Percentiles rank a stretch among this genome's conserved stretches.
phyloP scores from a whole-genome alignment of 2,329 filamentous ascomycete species.

The Cordyceps fumosorosea region DNA sequence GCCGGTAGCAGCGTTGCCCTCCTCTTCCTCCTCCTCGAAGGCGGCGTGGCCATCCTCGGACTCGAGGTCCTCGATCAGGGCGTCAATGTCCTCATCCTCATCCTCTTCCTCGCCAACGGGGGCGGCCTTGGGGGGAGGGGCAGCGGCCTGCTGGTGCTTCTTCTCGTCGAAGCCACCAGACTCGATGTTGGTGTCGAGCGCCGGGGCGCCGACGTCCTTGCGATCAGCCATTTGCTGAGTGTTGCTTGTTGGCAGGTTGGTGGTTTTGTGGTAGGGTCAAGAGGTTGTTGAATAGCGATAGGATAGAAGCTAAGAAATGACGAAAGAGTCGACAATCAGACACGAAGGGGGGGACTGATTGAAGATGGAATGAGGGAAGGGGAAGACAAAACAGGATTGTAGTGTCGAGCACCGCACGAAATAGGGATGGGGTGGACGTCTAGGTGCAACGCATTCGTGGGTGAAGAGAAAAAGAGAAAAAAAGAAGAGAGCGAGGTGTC shows the following conservation, averaged over 20 bases:
- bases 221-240: slow-evolving; percentile 47
- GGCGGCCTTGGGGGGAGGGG: slow-evolving; percentile 31
- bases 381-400: slow-evolving; percentile 20
- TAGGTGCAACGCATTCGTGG: slow-evolving; percentile 44
- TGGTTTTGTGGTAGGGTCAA: slow-evolving; percentile 1
- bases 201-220: slow-evolving; percentile 45
- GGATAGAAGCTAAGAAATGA: background rate
- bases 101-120: slow-evolving; percentile 61
- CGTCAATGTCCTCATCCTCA: slow-evolving; percentile 73
- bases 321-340: slow-evolving; percentile 12
- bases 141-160: slow-evolving; percentile 32
- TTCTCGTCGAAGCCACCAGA: slow-evolving; percentile 62
- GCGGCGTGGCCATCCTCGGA: slow-evolving; percentile 66
- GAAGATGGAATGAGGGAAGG: slow-evolving; percentile 21
- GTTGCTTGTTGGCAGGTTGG: slow-evolving; percentile 2
- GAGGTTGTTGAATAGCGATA: background rate
- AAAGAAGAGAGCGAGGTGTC: slow-evolving; percentile 23
- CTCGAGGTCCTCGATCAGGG: slow-evolving; percentile 81
- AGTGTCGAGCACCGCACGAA: slow-evolving; percentile 43
- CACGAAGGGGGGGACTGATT: slow-evolving; percentile 16
- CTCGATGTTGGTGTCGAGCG: slow-evolving; percentile 59
- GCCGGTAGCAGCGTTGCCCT: slow-evolving; percentile 45
- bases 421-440: slow-evolving; percentile 33
- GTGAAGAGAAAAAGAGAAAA: slow-evolving; percentile 35
- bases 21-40: slow-evolving; percentile 53